Conservation (phyloP, 2,329 filamentous ascomycete species). For the Rhynchosporium graminicola region DNA sequence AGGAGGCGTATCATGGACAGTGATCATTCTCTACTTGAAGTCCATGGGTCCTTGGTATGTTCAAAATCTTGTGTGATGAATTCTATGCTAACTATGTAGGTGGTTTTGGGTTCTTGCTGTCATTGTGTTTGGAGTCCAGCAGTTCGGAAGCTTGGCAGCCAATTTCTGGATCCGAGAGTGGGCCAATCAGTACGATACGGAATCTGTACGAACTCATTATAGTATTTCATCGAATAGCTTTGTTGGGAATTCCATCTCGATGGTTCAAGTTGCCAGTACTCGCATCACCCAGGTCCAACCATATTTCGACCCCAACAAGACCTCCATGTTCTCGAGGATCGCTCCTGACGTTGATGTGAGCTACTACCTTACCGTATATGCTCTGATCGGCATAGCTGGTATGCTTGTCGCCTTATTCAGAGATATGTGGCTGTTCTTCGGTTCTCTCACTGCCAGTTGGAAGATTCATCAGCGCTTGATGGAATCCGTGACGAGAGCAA, state of each 20-base stretch:
- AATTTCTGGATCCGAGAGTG: slow-evolving; percentile 95
- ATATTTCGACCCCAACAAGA: slow-evolving; percentile 39
- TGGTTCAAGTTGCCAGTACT: slow-evolving; percentile 31
- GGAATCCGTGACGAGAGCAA: slow-evolving; percentile 77
- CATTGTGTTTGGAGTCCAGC: slow-evolving; percentile 76
- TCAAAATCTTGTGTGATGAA: not conserved
- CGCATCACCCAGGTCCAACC: slow-evolving; percentile 37
- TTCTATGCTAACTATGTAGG: slow-evolving; percentile 31
- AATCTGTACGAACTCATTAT: slow-evolving; percentile 25
- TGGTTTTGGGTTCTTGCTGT: slow-evolving; percentile 86
- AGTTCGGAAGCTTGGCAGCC: slow-evolving; percentile 81
- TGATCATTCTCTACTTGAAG: slow-evolving; percentile 80
- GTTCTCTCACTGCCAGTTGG: slow-evolving; percentile 84
- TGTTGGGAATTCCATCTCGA: slow-evolving; percentile 37
- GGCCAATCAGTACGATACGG: slow-evolving; percentile 79
- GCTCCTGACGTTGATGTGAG: slow-evolving; percentile 67
- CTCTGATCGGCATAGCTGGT: slow-evolving; percentile 73
- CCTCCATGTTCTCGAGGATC: slow-evolving; percentile 36
- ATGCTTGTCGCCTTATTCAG: slow-evolving; percentile 79
- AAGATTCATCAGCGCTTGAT: slow-evolving; percentile 81
- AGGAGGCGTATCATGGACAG: slow-evolving; percentile 84
- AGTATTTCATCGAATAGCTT: slow-evolving; percentile 31
- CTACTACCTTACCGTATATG: slow-evolving; percentile 86
- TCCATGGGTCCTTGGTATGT: slow-evolving; percentile 85
- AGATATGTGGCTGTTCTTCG: slow-evolving; percentile 88